Percentiles rank a stretch among this genome's conserved stretches.
Evolutionary conservation across 1,284 basidiomycete species (phyloP).

Genomic region (Caloboletus firmus): DNA sequence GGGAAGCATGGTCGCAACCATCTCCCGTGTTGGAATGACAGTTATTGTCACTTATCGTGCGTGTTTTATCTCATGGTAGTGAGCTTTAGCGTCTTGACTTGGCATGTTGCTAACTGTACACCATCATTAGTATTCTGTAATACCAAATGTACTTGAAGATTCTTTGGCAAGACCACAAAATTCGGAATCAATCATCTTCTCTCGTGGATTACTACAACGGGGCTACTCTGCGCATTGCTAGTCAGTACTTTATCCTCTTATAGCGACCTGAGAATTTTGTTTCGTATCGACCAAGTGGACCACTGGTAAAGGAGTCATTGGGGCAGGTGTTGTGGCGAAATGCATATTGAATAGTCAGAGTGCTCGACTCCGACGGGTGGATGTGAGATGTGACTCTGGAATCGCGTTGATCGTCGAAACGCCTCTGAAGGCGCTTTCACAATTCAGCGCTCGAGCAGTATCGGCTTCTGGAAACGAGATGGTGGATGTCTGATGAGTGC

Average conservation of each 20-base stretch:
- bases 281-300: background rate
- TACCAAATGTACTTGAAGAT: background rate
- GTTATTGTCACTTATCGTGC: background rate
- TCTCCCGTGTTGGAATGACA: slow-evolving; percentile 24
- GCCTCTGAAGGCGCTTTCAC: too few relatives aligned
- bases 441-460: too few relatives aligned
- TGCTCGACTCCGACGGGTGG: too few relatives aligned
- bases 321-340: too few relatives aligned
- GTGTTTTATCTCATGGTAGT: background rate
- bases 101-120: background rate
- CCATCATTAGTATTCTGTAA: background rate
- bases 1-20: slow-evolving; percentile 32
- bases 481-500: too few relatives aligned
- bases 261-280: background rate
- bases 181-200: background rate
- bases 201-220: background rate
- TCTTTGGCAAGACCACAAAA: background rate
- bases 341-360: too few relatives aligned
- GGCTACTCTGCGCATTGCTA: background rate
- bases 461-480: too few relatives aligned
- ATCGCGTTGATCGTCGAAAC: too few relatives aligned
- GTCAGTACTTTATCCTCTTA: background rate
- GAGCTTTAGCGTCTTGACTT: too few relatives aligned
- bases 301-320: too few relatives aligned
- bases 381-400: too few relatives aligned